Evolutionary conservation across 371 early-diverging fungal species (phyloP), one percentile per base, ranked within the genome.

Genomic region (Mucor lusitanicus): DNA sequence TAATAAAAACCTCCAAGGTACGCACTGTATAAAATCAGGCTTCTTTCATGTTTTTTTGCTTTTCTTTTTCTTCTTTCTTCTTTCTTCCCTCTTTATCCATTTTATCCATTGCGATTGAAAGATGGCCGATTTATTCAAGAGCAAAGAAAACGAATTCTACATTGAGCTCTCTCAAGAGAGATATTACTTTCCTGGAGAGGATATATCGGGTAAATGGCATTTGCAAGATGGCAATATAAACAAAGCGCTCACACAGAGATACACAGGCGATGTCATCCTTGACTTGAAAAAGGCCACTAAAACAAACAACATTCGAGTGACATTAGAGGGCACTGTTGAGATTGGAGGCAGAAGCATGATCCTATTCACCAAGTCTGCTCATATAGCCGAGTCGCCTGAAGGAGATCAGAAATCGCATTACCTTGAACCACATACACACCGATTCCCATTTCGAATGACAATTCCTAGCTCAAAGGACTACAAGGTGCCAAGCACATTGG

Each of bases 111-210:
- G 8, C n/a, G 23, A 35, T 17, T 35, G 5, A 27, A 54, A 12
- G 19, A 65, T 65, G 70, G 39, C 68, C 55, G 65, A 74, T 58
- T 44, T 70, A 40, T 70, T 70, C 33, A 70, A 66, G 58, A 69
- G 65, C 8, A 75, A 74, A 59, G 67, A 69, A 56, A 75, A 74
- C 19, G 82, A 82, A 53, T 82, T 82, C 32, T 82, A 81, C 61
- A 80, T 84, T 70, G 73, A 76, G 8, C 68, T 84, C 2, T 57
- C 69, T 39, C 69, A 77, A 42, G 70, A 77, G 23, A 65, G 75
- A 46, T 80, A 73, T 33, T 84, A 75, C 56, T 76, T 69, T 48
- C 79, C 81, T 33, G 84, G 84, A 19, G 82, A 84, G 46, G 57
- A 66, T 27, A 64, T 84, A n/a, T 59, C 61, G 65, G 84, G 84